Percentiles rank a stretch among this genome's conserved stretches.
Conservation (phyloP, 1,284 basidiomycete species). For the Agroathelia rolfsii region DNA sequence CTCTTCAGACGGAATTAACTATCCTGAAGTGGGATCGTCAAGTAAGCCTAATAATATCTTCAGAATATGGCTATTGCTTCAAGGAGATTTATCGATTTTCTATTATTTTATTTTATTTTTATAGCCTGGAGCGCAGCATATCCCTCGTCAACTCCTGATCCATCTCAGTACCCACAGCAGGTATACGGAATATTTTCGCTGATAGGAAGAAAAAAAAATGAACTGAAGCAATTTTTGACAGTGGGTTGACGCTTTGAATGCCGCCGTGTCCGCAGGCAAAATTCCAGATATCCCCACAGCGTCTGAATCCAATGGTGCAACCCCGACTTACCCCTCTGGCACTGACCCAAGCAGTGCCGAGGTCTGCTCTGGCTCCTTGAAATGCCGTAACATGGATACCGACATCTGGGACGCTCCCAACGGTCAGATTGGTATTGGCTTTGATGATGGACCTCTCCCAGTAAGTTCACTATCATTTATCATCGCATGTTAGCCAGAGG, state of each 20-base stretch:
- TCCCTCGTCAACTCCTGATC: conserved; percentile 34
- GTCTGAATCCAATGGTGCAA: conserved; percentile 26
- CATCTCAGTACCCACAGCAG: conserved; percentile 38
- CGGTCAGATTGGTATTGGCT: conserved; percentile 47
- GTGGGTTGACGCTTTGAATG: conserved; percentile 62
- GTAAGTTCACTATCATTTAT: conserved; percentile 25
- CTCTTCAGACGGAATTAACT: conserved; percentile 32
- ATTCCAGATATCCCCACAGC: conserved; percentile 62
- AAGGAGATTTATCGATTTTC: background rate
- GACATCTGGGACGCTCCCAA: conserved; percentile 68
- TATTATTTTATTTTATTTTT: conserved; percentile 2
- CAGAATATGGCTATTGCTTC: no score
- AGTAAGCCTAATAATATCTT: conserved; percentile 26
- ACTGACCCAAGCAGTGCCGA: conserved; percentile 37
- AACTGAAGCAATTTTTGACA: no score
- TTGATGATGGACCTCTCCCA: conserved; percentile 73
- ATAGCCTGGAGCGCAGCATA: conserved; percentile 53
- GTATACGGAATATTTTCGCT: no score
- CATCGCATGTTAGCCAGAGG: conserved; percentile 2
- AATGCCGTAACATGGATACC: conserved; percentile 46
- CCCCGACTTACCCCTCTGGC: conserved; percentile 47
- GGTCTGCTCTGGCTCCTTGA: conserved; percentile 60
- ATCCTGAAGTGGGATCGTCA: conserved; percentile 47
- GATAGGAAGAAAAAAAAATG: no score
- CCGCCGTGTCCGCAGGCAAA: conserved; percentile 54